A percentile compares a stretch with the other conserved stretches of the same genome.
phyloP scores from a whole-genome alignment of 164 flowering plant species.

The Vitis vinifera region ASM3070453v1 NC_081813.1:1584001-1584500 shows the following conservation, averaged over 20 bases:
- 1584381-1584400: slow-evolving; percentile 90
- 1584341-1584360: slow-evolving; percentile 96
- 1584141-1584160: slow-evolving; percentile 84
- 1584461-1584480: slow-evolving; percentile 35
- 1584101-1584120: slow-evolving; percentile 54
- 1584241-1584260: slow-evolving; percentile 85
- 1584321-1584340: slow-evolving; percentile 88
- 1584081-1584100: slow-evolving; percentile 31
- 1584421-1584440: slow-evolving; percentile 93
- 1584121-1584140: slow-evolving; percentile 49
- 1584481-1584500: slow-evolving; percentile 15
- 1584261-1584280: slow-evolving; percentile 70
- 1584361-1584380: slow-evolving; percentile 95
- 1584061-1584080: slow-evolving; percentile 81
- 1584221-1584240: slow-evolving; percentile 85
- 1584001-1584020: slow-evolving; percentile 63
- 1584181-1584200: slow-evolving; percentile 90
- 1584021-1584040: slow-evolving; percentile 79
- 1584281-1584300: slow-evolving; percentile 88
- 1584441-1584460: slow-evolving; percentile 68
- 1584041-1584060: slow-evolving; percentile 51
- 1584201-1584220: slow-evolving; percentile 85
- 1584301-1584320: slow-evolving; percentile 97
- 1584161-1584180: slow-evolving; percentile 88
- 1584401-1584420: slow-evolving; percentile 76